Evolutionary conservation across 441 rosid genomes (phyloP).

Genomic region (Brassica hybrid): DNA sequence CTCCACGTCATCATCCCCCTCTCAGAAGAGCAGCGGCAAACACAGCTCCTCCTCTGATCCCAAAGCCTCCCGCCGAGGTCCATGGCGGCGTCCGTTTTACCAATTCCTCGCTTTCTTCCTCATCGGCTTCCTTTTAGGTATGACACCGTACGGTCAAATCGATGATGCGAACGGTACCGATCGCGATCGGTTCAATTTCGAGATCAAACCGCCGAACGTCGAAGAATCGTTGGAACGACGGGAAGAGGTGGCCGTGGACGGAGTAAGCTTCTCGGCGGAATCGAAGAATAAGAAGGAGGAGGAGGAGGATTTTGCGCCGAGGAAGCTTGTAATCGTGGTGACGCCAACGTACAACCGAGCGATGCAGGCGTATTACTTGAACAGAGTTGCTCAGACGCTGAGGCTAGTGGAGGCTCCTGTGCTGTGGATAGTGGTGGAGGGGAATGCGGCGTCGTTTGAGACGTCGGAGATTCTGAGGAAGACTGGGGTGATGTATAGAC

Average conservation of each 20-base stretch:
- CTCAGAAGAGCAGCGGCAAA: constrained; percentile 48
- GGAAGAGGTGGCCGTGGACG: constrained; percentile 41
- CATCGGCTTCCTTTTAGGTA: constrained; percentile 67
- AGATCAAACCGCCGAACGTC: constrained; percentile 63
- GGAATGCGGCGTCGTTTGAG: constrained; percentile 68
- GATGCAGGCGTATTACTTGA: constrained; percentile 76
- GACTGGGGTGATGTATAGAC: constrained; percentile 89
- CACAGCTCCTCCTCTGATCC: constrained; percentile 43
- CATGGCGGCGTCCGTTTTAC: constrained; percentile 67
- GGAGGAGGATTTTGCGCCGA: constrained; percentile 49
- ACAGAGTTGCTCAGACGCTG: constrained; percentile 76
- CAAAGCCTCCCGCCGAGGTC: constrained; percentile 49
- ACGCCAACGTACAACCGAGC: constrained; percentile 96
- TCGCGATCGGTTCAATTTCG: constrained; percentile 63
- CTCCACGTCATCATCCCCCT: constrained; percentile 41
- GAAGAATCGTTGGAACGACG: constrained; percentile 47
- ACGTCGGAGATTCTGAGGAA: constrained; percentile 87
- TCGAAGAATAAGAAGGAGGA: too few relatives aligned
- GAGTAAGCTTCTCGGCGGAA: constrained; percentile 52
- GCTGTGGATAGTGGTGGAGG: constrained; percentile 94
- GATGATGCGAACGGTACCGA: constrained; percentile 46
- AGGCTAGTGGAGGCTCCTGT: constrained; percentile 86
- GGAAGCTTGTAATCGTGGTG: constrained; percentile 79
- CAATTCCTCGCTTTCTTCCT: constrained; percentile 66
- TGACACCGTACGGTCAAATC: constrained; percentile 65